Evolutionary conservation across 306 rosid genomes (phyloP), one percentile per base, ranked within the genome.

Genomic region (Begonia peltatifolia): DNA sequence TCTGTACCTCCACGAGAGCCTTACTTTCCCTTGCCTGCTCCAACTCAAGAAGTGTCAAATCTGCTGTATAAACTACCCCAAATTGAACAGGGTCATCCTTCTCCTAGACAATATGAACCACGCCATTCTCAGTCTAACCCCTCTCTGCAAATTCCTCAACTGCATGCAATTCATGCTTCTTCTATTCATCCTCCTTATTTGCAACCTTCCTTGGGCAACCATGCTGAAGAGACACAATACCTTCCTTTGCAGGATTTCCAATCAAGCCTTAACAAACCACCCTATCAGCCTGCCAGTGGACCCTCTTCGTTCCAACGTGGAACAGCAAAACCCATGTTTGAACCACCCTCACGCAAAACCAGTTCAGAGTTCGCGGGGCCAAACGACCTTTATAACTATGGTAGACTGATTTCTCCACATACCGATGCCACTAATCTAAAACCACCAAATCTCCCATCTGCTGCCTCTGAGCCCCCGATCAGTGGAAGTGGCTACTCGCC

Each of bases 401-500:
- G 89, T 10, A 87, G 84, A 44, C 55, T 76, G 42, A 64, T 80
- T 22, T 47, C 76, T 52, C 93, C 70, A 43, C 83, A 78, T 74
- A 84, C 80, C 71, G 81, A 80, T 18, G 62, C 62, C 54, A 49
- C 84, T n/a, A 52, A 69, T 8, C 56, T 52, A 17, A 83, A 78
- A 64, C 80, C 72, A 46, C 78, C 62, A 42, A 86, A 71, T 46
- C 63, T 79, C 43, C 70, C 78, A 17, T 69, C 76, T 60, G 61
- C 80, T 55, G 53, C 77, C 3, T 53, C 58, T 42, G 61, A 79
- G 57, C 22, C 36, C 12, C 69, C 63, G 49, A 69, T 76, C 42
- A 82, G 81, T 52, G 90, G 90, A 72, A 70, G 76, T 51, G 81
- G 87, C 52, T 87, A 87, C 72, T 94, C 87, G 17, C 94, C 81